These are phyloP conservation scores for Microcera coccophila DNA, from an alignment of 2,329 filamentous ascomycete genomes.

Conservation along the genomic window DNA sequence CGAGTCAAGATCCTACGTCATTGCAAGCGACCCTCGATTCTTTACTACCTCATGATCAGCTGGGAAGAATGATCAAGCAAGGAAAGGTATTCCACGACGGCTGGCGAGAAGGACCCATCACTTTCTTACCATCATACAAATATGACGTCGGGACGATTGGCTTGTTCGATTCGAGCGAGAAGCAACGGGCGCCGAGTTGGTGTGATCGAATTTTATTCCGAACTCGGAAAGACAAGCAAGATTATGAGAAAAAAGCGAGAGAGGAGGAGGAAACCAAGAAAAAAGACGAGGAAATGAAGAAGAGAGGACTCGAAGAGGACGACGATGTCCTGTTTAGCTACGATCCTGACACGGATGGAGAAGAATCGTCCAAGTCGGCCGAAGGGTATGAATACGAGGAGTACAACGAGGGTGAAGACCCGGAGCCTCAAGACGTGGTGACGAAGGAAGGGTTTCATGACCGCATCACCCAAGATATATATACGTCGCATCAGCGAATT, in stretches of 20 bases:
- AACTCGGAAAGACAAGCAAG: constrained; percentile 65
- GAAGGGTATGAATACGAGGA: constrained; percentile 52
- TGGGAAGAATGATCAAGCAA: constrained; percentile 67
- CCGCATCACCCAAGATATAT: constrained; percentile 58
- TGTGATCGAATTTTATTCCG: constrained; percentile 91
- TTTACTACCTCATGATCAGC: constrained; percentile 83
- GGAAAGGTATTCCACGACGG: constrained; percentile 85
- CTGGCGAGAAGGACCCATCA: constrained; percentile 84
- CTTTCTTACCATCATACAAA: constrained; percentile 93
- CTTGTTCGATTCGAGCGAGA: constrained; percentile 92
- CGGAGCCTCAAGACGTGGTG: constrained; percentile 45
- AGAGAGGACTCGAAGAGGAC: constrained; percentile 73
- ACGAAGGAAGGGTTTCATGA: constrained; percentile 58
- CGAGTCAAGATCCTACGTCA: constrained; percentile 74
- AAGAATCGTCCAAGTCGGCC: constrained; percentile 34
- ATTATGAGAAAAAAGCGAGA: constrained; percentile 58
- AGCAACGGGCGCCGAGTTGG: constrained; percentile 89
- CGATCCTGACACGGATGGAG: constrained; percentile 72
- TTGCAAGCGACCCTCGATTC: constrained; percentile 85
- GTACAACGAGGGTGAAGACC: constrained; percentile 47
- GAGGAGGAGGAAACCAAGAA: constrained; percentile 65
- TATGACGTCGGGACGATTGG: constrained; percentile 94
- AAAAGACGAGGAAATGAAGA: constrained; percentile 81
- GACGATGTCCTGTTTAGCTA: constrained; percentile 88
- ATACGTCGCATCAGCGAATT: constrained; percentile 84